Conservation (phyloP, 768 basidiomycete species). For the Arthromyces matolae region DNA sequence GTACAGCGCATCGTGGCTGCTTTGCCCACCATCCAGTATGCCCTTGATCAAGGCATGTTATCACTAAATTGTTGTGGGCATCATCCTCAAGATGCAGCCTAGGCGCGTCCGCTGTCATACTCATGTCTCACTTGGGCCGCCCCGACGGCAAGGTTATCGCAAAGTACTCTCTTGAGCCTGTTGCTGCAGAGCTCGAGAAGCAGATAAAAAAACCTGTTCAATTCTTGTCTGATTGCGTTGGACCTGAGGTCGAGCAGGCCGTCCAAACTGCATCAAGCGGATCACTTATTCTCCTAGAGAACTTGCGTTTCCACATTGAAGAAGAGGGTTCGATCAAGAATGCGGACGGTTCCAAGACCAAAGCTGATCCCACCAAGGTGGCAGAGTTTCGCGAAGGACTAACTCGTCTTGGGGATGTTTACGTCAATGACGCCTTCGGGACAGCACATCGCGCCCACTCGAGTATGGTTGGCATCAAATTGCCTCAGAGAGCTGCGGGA, state of each 20-base stretch:
- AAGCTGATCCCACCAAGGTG: conserved; percentile 82
- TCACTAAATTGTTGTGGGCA: not conserved
- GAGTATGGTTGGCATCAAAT: conserved; percentile 95
- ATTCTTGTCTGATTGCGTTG: conserved; percentile 85
- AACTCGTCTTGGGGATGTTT: conserved; percentile 91
- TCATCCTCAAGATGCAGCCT: conserved; percentile 10
- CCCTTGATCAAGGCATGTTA: conserved; percentile 70
- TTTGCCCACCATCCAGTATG: conserved; percentile 91
- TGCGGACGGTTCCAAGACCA: conserved; percentile 90
- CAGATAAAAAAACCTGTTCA: conserved; percentile 69
- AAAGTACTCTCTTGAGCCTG: conserved; percentile 89
- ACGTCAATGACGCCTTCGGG: conserved; percentile 98
- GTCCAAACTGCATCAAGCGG: conserved; percentile 64
- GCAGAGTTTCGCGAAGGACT: conserved; percentile 82
- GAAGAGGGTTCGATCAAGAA: conserved; percentile 96
- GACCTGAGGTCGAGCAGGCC: conserved; percentile 75
- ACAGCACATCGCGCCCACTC: conserved; percentile 98
- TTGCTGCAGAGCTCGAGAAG: conserved; percentile 75
- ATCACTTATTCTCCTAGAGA: conserved; percentile 88
- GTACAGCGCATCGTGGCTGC: conserved; percentile 93
- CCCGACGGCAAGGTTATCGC: conserved; percentile 87
- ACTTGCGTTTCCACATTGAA: conserved; percentile 96
- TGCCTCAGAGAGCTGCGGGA: conserved; percentile 89
- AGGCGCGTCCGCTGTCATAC: conserved; percentile 81
- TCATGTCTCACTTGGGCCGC: conserved; percentile 98